These are phyloP conservation scores for Aegilops longissima DNA, from an alignment of 176 grass and related monocot species.

Conservation along the genomic window DNA sequence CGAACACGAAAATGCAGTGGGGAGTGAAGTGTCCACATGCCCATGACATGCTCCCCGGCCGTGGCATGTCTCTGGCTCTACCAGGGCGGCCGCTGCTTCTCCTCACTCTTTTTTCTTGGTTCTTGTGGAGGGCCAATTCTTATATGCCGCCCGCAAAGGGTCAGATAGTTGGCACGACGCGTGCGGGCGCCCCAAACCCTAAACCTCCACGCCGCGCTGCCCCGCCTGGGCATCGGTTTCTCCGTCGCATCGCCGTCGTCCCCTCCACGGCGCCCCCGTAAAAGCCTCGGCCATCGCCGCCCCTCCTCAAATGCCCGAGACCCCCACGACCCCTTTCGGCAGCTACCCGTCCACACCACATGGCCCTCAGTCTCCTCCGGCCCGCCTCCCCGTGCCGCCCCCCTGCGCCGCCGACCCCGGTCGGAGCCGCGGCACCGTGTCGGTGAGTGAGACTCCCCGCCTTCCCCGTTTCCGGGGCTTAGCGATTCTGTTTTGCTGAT, in stretches of 20 bases:
- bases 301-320: conserved; percentile 49
- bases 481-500: background rate
- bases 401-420: conserved; percentile 14
- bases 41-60: no score
- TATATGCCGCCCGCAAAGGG: no score
- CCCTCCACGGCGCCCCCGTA: background rate
- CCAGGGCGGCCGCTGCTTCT: no score
- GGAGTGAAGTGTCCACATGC: no score
- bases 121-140: no score
- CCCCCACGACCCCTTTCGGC: conserved; percentile 13
- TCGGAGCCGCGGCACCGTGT: conserved; percentile 9
- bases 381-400: conserved; percentile 29
- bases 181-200: no score
- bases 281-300: conserved; percentile 52
- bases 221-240: conserved; percentile 48
- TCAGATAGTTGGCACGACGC: no score
- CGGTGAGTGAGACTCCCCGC: conserved; percentile 14
- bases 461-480: background rate
- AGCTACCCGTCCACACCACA: background rate
- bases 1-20: no score
- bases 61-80: no score
- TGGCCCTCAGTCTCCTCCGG: conserved; percentile 50
- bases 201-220: background rate
- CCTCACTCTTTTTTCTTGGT: no score
- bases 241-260: conserved; percentile 55